A percentile compares a stretch with the other conserved stretches of the same genome.
These are phyloP conservation scores for Plasmodium coatneyi DNA, from an alignment of 169 alveolate species.

Conservation along the genomic window DNA sequence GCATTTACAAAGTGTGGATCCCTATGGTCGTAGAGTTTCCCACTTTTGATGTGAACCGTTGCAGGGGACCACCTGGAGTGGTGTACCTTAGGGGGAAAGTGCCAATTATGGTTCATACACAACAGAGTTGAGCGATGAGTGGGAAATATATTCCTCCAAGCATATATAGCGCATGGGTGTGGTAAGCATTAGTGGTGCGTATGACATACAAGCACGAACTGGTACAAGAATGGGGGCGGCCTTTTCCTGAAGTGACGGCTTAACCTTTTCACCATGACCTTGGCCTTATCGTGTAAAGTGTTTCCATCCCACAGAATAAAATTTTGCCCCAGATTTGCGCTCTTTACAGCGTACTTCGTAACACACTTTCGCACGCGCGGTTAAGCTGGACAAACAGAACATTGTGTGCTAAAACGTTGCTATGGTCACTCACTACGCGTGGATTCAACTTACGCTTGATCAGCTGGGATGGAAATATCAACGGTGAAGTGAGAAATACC, in stretches of 20 bases:
- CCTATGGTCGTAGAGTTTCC: neutral
- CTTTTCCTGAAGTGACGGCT: neutral
- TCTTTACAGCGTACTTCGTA: too few species aligned
- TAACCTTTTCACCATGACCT: too few species aligned
- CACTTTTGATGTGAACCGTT: neutral
- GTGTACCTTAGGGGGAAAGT: too few species aligned
- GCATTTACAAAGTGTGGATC: neutral
- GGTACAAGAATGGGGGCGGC: neutral
- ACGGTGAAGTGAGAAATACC: neutral
- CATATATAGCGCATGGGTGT: neutral
- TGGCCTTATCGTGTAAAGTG: neutral
- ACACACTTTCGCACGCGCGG: neutral
- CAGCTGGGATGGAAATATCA: neutral
- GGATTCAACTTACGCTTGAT: neutral
- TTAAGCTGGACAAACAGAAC: neutral
- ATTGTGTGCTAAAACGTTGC: neutral
- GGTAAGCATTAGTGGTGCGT: neutral
- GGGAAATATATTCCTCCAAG: too few species aligned
- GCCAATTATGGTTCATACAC: too few species aligned
- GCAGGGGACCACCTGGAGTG: neutral
- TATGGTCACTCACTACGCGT: neutral
- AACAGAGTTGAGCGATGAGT: too few species aligned
- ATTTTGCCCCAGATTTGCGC: neutral
- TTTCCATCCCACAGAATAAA: neutral
- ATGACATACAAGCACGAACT: neutral